phyloP scores from a whole-genome alignment of 345 rosid species.

The Streptanthus diversifolius region DNA sequence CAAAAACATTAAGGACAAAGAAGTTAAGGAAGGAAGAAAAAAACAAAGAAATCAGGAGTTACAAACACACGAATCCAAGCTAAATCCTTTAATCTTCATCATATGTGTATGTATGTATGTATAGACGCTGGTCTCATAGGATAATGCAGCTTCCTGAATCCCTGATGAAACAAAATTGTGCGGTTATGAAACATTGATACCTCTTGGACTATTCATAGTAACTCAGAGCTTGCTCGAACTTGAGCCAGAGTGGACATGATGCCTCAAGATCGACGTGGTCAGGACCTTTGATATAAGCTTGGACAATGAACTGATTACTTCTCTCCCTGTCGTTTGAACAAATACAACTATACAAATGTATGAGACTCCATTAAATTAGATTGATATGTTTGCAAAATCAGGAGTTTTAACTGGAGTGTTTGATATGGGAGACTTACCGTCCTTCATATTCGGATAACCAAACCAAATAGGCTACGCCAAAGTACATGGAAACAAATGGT shows the following conservation, averaged over 20 bases:
- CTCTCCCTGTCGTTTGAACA: slow-evolving; percentile 49
- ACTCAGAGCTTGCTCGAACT: slow-evolving; percentile 77
- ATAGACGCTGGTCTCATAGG: slow-evolving; percentile 35
- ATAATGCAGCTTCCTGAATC: slow-evolving; percentile 58
- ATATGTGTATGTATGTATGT: not conserved
- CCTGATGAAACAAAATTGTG: slow-evolving; percentile 31
- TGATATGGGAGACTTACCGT: slow-evolving; percentile 43
- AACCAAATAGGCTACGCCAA: slow-evolving; percentile 77
- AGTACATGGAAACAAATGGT: slow-evolving; percentile 89
- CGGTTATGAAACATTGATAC: slow-evolving; percentile 31
- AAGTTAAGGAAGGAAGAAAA: not conserved
- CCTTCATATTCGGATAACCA: slow-evolving; percentile 87
- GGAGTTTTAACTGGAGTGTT: not conserved
- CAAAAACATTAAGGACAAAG: not conserved
- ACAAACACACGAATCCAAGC: slow-evolving; percentile 5
- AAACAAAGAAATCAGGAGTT: not conserved
- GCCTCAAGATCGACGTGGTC: slow-evolving; percentile 52
- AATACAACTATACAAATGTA: not conserved
- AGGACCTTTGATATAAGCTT: slow-evolving; percentile 75
- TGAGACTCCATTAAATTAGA: not conserved
- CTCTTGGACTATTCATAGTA: slow-evolving; percentile 56
- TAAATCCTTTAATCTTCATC: slow-evolving; percentile 4
- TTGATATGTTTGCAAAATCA: not conserved
- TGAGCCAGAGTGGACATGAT: slow-evolving; percentile 61
- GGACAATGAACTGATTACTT: slow-evolving; percentile 64